These are phyloP conservation scores for Dipteronia dyeriana DNA, from an alignment of 345 rosid genomes.

Conservation along the genomic window DNA sequence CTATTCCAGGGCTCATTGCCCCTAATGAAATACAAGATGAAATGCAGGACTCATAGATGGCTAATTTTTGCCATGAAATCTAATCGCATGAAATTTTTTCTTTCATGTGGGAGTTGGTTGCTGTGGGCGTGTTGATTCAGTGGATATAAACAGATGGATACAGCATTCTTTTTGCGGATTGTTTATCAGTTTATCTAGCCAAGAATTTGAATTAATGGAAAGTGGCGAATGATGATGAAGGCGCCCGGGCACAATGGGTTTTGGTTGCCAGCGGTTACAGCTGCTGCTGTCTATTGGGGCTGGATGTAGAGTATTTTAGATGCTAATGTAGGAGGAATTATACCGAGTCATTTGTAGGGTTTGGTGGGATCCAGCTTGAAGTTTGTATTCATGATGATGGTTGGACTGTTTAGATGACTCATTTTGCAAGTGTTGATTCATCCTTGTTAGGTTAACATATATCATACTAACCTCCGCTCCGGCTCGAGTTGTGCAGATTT, in stretches of 20 bases:
- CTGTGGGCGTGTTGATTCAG: conserved; percentile 23
- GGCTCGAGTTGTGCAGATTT: conserved; percentile 36
- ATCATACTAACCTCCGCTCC: conserved; percentile 17
- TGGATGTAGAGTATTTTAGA: conserved; percentile 52
- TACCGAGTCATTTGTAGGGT: conserved; percentile 31
- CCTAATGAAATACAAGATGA: conserved; percentile 79
- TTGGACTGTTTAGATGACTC: conserved; percentile 40
- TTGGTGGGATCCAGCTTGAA: conserved; percentile 32
- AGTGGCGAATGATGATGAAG: conserved; percentile 20
- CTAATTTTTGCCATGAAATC: conserved; percentile 26
- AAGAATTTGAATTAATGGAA: conserved; percentile 21
- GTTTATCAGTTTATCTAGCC: conserved; percentile 16
- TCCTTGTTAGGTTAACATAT: conserved; percentile 22
- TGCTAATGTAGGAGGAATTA: conserved; percentile 44
- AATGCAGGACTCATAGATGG: conserved; percentile 71
- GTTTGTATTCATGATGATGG: conserved; percentile 30
- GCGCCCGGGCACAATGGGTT: conserved; percentile 17
- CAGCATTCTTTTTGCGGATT: conserved; percentile 28
- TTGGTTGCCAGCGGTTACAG: conserved; percentile 26
- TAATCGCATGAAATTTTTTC: conserved; percentile 30
- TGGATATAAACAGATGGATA: conserved; percentile 21
- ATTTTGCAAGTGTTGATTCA: conserved; percentile 30
- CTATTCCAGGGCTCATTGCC: conserved; percentile 75
- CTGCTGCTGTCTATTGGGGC: conserved; percentile 22
- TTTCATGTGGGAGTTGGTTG: conserved; percentile 17